Evolutionary conservation across 805 yeast genomes (phyloP).

Genomic region (Myxozyma geophila): DNA sequence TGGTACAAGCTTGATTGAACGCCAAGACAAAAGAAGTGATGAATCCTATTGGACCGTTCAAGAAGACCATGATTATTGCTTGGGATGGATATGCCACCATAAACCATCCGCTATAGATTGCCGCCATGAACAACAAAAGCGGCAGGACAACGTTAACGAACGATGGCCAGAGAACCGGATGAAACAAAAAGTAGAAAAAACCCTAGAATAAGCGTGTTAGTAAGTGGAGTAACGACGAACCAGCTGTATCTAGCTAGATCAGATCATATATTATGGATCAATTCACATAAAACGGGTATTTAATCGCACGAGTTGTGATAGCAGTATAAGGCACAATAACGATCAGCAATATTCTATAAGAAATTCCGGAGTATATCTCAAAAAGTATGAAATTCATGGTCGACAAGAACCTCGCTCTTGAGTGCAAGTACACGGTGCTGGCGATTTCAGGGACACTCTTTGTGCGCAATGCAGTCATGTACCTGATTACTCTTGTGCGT

Average conservation of each 20-base stretch:
- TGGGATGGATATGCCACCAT: conserved; percentile 29
- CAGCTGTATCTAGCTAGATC: not conserved
- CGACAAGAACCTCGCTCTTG: not conserved
- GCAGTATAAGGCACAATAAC: conserved; percentile 31
- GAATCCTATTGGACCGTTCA: conserved; percentile 31
- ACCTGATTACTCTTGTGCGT: not conserved
- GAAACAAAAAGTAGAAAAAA: conserved; percentile 21
- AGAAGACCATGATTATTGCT: conserved; percentile 13
- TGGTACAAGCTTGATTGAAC: conserved; percentile 17
- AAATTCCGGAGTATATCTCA: conserved; percentile 25
- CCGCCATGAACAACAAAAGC: conserved; percentile 9
- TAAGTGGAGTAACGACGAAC: not conserved
- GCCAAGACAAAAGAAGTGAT: conserved; percentile 22
- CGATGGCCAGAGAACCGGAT: conserved; percentile 35
- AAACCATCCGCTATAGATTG: conserved; percentile 19
- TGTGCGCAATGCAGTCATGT: not conserved
- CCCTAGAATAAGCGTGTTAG: conserved; percentile 19
- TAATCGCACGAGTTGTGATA: conserved; percentile 17
- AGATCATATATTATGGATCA: not conserved
- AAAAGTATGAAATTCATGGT: conserved; percentile 6
- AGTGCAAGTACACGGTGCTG: not conserved
- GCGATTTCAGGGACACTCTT: conserved; percentile 1
- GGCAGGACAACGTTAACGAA: conserved; percentile 23
- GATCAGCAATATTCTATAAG: conserved; percentile 25
- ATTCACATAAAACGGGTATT: conserved; percentile 29